A percentile compares a stretch with the other conserved stretches of the same genome.
Evolutionary conservation across 768 basidiomycete genomes (phyloP).

Genomic region (Tremella mesenterica): DNA sequence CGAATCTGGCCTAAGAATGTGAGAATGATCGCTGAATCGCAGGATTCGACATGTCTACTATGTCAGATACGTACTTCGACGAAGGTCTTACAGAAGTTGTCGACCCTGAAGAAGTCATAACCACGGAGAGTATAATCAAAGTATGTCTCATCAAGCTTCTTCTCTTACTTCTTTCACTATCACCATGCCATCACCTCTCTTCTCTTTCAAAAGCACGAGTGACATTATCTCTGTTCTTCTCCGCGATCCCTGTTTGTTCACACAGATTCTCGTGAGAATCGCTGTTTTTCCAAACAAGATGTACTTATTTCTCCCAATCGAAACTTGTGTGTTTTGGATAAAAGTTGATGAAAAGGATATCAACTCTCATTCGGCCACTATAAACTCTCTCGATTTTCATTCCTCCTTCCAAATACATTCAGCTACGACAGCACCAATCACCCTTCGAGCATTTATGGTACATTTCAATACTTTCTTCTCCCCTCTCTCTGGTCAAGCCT

Average conservation of each 20-base stretch:
- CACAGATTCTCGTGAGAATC: too few relatives aligned
- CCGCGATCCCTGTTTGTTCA: too few relatives aligned
- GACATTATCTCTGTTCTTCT: too few relatives aligned
- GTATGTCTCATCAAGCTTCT: too few relatives aligned
- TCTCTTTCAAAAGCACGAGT: too few relatives aligned
- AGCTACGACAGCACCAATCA: conserved; percentile 39
- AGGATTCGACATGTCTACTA: conserved; percentile 83
- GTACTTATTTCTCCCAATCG: too few relatives aligned
- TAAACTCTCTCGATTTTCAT: conserved; percentile 69
- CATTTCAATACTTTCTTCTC: conserved; percentile 96
- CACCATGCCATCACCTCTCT: too few relatives aligned
- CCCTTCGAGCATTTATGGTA: conserved; percentile 55
- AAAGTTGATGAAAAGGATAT: conserved; percentile 58
- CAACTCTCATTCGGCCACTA: conserved; percentile 55
- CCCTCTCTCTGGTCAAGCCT: conserved; percentile 50
- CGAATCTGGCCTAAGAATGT: neutral
- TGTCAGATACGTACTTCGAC: conserved; percentile 64
- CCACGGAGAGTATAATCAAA: conserved; percentile 82
- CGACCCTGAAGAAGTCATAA: conserved; percentile 81
- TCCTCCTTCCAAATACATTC: conserved; percentile 62
- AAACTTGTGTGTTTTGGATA: neutral
- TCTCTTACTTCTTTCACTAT: too few relatives aligned
- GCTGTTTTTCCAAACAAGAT: too few relatives aligned
- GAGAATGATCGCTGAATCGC: neutral
- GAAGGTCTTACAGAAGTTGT: conserved; percentile 84